Conservation (phyloP, 768 basidiomycete genomes). For the Amanita jacksonii region DNA sequence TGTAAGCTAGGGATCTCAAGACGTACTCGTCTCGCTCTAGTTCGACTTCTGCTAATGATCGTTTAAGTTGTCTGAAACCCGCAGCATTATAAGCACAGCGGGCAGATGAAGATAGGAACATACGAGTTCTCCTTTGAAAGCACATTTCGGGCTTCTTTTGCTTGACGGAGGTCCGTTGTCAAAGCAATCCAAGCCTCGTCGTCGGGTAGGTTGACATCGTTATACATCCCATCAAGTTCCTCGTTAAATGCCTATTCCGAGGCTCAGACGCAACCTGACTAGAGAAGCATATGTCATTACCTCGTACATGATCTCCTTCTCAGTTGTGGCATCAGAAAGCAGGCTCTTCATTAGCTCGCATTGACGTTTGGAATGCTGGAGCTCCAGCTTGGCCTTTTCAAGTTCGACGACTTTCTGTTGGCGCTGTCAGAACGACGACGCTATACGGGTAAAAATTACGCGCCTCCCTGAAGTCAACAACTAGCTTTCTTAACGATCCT, state of each 20-base stretch:
- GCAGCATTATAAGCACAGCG: conserved; percentile 5
- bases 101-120: conserved; percentile 19
- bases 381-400: conserved; percentile 50
- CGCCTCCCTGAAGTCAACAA: conserved; percentile 52
- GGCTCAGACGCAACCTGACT: neutral
- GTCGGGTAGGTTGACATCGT: conserved; percentile 72
- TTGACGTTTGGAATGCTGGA: conserved; percentile 62
- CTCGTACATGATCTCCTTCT: conserved; percentile 92
- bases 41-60: conserved; percentile 60
- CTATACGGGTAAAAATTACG: conserved; percentile 10
- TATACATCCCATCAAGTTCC: conserved; percentile 86
- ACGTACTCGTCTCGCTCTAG: conserved; percentile 75
- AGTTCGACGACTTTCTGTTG: conserved; percentile 52
- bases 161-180: conserved; percentile 57
- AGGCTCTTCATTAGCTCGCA: conserved; percentile 74
- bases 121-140: conserved; percentile 75
- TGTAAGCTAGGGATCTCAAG: neutral
- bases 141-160: conserved; percentile 71
- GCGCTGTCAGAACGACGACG: neutral
- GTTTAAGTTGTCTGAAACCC: conserved; percentile 52
- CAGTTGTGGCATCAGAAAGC: conserved; percentile 65
- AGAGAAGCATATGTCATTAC: conserved; percentile 27
- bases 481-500: conserved; percentile 37
- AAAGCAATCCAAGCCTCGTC: conserved; percentile 80
- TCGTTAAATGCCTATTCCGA: conserved; percentile 78